These are phyloP conservation scores for Salmacisia buchloeana DNA, from an alignment of 1,284 basidiomycete species.

Conservation along the genomic window DNA sequence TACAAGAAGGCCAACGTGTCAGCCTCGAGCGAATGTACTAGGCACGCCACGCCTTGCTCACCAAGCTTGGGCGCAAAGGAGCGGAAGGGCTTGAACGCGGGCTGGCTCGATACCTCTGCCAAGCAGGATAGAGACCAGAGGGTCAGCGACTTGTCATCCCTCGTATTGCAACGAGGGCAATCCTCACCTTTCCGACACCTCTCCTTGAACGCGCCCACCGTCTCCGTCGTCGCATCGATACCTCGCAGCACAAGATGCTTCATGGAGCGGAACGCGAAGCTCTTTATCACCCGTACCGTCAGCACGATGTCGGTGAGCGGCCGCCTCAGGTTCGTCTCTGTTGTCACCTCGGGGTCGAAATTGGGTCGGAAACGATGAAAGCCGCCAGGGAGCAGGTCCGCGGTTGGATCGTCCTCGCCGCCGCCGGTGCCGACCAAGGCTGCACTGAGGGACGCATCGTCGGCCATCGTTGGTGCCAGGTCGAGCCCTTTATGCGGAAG, in stretches of 20 bases:
- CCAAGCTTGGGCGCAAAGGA: slow-evolving; percentile 24
- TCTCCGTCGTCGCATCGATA: slow-evolving; percentile 71
- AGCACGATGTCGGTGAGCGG: slow-evolving; percentile 71
- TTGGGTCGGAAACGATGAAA: slow-evolving; percentile 9
- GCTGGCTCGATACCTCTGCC: slow-evolving; percentile 25
- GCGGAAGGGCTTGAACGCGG: slow-evolving; percentile 37
- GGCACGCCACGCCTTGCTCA: too few species aligned
- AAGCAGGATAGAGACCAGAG: not conserved
- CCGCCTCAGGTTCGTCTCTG: slow-evolving; percentile 63
- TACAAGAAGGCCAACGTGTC: too few species aligned
- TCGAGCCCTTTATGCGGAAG: too few species aligned
- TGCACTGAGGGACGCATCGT: too few species aligned
- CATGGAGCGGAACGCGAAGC: slow-evolving; percentile 84
- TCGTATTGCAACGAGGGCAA: slow-evolving; percentile 16
- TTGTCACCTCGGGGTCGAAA: slow-evolving; percentile 14
- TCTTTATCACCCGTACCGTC: slow-evolving; percentile 91
- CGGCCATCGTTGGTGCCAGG: too few species aligned
- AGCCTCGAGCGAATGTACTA: too few species aligned
- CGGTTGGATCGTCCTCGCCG: too few species aligned
- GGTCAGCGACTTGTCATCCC: slow-evolving; percentile 6
- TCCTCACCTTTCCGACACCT: slow-evolving; percentile 61
- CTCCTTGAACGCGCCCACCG: slow-evolving; percentile 71
- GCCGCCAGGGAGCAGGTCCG: slow-evolving; percentile 9
- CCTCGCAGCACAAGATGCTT: slow-evolving; percentile 77
- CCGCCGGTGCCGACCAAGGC: too few species aligned